Conservation (phyloP, 352 stramenopile species). For the Blastocystis sp. region DNA sequence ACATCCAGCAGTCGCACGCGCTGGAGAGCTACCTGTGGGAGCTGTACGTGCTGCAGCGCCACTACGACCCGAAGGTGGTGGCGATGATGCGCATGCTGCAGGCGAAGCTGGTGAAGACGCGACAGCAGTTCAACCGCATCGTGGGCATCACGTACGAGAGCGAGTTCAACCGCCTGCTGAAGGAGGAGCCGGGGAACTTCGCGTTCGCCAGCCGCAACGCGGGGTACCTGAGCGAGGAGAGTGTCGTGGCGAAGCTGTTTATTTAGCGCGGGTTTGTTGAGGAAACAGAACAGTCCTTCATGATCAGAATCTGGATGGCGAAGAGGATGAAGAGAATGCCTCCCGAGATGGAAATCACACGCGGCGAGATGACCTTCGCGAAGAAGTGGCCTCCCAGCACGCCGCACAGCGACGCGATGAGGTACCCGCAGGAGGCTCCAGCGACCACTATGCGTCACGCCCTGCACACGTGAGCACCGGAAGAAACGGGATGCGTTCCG, state of each 20-base stretch:
- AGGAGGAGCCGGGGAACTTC: not conserved
- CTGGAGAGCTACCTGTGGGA: conserved; percentile 84
- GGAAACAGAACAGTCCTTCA: conserved; percentile 57
- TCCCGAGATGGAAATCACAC: conserved; percentile 79
- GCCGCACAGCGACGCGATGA: conserved; percentile 82
- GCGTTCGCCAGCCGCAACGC: not conserved
- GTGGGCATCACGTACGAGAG: conserved; percentile 46
- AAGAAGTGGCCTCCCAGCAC: conserved; percentile 83
- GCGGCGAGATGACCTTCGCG: conserved; percentile 80
- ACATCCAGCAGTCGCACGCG: conserved; percentile 78
- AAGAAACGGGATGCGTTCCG: conserved; percentile 58
- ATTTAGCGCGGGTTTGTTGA: conserved; percentile 45
- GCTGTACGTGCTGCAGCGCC: conserved; percentile 80
- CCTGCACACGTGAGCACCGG: conserved; percentile 75
- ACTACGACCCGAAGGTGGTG: conserved; percentile 82
- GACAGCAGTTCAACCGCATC: conserved; percentile 53
- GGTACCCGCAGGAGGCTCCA: conserved; percentile 80
- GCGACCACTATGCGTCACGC: conserved; percentile 75
- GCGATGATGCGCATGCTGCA: conserved; percentile 78
- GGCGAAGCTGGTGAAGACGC: conserved; percentile 15
- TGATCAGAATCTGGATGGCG: conserved; percentile 75
- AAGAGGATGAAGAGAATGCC: conserved; percentile 82
- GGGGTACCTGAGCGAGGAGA: conserved; percentile 13
- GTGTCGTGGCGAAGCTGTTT: conserved; percentile 11
- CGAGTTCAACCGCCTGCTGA: conserved; percentile 52